phyloP scores from a whole-genome alignment of 805 yeast species.

The Wickerhamiella sergipiensis region DNA sequence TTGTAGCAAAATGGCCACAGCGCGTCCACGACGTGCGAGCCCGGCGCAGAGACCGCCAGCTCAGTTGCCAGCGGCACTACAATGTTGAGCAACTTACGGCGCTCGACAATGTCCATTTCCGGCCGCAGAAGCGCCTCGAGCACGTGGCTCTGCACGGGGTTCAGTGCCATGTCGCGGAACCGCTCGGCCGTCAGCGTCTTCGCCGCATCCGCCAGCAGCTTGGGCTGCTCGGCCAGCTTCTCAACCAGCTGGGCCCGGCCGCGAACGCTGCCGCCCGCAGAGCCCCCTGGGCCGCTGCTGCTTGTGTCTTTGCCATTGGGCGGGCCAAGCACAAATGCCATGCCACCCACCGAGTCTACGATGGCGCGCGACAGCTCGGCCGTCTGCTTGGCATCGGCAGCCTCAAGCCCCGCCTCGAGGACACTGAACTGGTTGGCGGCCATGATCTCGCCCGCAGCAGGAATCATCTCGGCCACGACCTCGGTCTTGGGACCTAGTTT shows the following conservation, averaged over 20 bases:
- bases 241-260: slow-evolving; percentile 56
- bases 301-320: background rate
- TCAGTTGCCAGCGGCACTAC: slow-evolving; percentile 40
- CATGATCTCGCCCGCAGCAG: slow-evolving; percentile 11
- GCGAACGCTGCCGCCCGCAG: background rate
- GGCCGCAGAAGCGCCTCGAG: slow-evolving; percentile 50
- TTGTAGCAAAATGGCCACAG: slow-evolving; percentile 68
- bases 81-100: slow-evolving; percentile 57
- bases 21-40: slow-evolving; percentile 80
- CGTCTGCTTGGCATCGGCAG: slow-evolving; percentile 8
- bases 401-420: slow-evolving; percentile 12
- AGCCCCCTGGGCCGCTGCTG: background rate
- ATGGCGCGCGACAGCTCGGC: slow-evolving; percentile 1
- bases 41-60: slow-evolving; percentile 73
- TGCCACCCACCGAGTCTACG: background rate
- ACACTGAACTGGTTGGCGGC: slow-evolving; percentile 17
- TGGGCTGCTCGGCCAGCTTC: slow-evolving; percentile 56
- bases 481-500: slow-evolving; percentile 10
- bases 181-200: slow-evolving; percentile 47
- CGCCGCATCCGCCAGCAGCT: slow-evolving; percentile 45
- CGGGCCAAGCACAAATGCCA: background rate
- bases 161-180: slow-evolving; percentile 61
- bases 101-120: slow-evolving; percentile 35
- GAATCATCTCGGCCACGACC: slow-evolving; percentile 15
- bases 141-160: slow-evolving; percentile 85